Evolutionary conservation across 164 flowering plant genomes (phyloP).

Genomic region (Echeveria elegans): DNA sequence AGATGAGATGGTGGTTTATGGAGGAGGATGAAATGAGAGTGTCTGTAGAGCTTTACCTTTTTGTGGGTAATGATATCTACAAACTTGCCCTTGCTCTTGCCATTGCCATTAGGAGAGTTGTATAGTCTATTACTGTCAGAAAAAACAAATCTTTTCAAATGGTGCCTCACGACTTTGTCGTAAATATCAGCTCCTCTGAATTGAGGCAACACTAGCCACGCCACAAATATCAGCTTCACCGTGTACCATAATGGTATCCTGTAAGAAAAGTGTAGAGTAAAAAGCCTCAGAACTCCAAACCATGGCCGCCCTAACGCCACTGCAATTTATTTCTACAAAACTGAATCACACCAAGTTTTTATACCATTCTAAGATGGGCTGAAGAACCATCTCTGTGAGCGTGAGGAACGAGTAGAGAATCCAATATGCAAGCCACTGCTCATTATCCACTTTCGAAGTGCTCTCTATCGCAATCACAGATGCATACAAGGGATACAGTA

Average conservation of each 20-base stretch:
- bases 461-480: slow-evolving; percentile 85
- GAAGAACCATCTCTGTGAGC: slow-evolving; percentile 66
- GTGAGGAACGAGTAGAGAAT: slow-evolving; percentile 87
- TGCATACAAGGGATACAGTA: slow-evolving; percentile 88
- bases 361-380: slow-evolving; percentile 63
- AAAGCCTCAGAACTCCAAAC: too few relatives aligned
- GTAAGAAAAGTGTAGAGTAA: too few relatives aligned
- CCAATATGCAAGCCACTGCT: slow-evolving; percentile 99
- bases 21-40: not conserved
- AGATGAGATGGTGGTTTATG: too few relatives aligned
- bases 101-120: slow-evolving; percentile 19
- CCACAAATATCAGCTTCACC: too few relatives aligned
- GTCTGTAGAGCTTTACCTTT: not conserved
- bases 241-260: too few relatives aligned
- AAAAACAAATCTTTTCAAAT: slow-evolving; percentile 25
- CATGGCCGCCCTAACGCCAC: too few relatives aligned
- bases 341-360: too few relatives aligned
- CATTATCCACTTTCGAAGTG: slow-evolving; percentile 71
- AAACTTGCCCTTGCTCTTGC: not conserved
- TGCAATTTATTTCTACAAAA: too few relatives aligned
- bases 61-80: not conserved
- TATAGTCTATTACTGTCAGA: slow-evolving; percentile 4
- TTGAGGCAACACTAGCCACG: too few relatives aligned
- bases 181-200: slow-evolving; percentile 66
- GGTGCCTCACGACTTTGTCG: slow-evolving; percentile 51